Evolutionary conservation across 257 asterid genomes (phyloP).

Genomic region (Plantago ovata): DNA sequence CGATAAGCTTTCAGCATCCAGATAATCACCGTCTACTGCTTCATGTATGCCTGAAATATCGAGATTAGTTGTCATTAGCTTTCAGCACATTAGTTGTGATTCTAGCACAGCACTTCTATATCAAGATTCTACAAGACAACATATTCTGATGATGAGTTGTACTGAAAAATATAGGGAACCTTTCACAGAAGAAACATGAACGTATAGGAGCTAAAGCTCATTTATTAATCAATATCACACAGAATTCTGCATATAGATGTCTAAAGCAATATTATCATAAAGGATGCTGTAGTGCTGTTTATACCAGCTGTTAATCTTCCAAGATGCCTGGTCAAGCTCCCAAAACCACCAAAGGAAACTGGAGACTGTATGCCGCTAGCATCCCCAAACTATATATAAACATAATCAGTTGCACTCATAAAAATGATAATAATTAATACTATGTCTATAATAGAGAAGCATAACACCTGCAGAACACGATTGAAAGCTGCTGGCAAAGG

Average conservation of each 20-base stretch:
- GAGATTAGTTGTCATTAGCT: conserved; percentile 16
- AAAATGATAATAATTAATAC: conserved; percentile 22
- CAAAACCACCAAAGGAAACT: conserved; percentile 96
- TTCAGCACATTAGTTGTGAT: conserved; percentile 8
- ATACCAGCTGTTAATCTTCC: conserved; percentile 81
- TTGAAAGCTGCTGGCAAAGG: conserved; percentile 86
- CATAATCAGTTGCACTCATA: conserved; percentile 22
- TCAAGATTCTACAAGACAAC: background rate
- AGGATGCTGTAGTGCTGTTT: background rate
- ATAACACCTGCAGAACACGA: conserved; percentile 78
- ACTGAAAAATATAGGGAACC: too few relatives aligned
- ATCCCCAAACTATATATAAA: conserved; percentile 79
- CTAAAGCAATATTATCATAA: background rate
- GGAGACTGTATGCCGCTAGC: conserved; percentile 99
- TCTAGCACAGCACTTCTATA: conserved; percentile 1
- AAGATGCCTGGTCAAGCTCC: conserved; percentile 95
- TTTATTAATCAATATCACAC: background rate
- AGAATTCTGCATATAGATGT: too few relatives aligned
- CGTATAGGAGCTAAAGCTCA: background rate
- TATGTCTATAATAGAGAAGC: conserved; percentile 19
- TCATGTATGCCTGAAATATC: conserved; percentile 66
- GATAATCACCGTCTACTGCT: conserved; percentile 61
- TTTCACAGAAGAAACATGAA: too few relatives aligned
- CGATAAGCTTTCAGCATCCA: conserved; percentile 70
- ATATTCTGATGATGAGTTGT: too few relatives aligned